These are phyloP conservation scores for Decorospora gaudefroyi DNA, from an alignment of 2,329 filamentous ascomycete genomes.

Conservation along the genomic window DNA sequence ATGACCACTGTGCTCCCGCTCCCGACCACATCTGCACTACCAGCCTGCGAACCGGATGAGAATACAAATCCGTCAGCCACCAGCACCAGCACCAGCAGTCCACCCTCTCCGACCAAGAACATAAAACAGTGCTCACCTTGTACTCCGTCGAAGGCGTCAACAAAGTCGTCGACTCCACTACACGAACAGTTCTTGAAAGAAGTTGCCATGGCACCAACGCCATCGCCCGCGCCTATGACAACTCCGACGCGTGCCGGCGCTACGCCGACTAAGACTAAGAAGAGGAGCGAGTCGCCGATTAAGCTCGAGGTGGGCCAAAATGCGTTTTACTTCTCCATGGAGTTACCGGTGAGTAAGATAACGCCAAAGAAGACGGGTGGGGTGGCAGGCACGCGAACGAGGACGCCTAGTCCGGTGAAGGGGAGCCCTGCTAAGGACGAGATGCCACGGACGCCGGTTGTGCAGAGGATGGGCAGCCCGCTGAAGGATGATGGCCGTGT, in stretches of 20 bases:
- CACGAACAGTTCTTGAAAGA: conserved; percentile 22
- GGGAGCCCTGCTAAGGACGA: conserved; percentile 5
- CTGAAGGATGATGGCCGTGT: not conserved
- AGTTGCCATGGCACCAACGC: conserved; percentile 24
- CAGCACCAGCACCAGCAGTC: conserved; percentile 4
- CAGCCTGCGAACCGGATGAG: conserved; percentile 8
- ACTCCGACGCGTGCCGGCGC: too few species aligned
- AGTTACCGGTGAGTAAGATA: conserved; percentile 24
- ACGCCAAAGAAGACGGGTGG: conserved; percentile 14
- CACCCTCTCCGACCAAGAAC: conserved; percentile 7
- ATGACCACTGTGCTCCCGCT: conserved; percentile 5
- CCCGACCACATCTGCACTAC: conserved; percentile 3
- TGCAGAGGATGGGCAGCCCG: not conserved
- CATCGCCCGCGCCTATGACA: conserved; percentile 20
- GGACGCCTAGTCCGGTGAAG: conserved; percentile 11
- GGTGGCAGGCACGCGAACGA: conserved; percentile 1
- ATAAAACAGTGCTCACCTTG: conserved; percentile 6
- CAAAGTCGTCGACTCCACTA: conserved; percentile 19
- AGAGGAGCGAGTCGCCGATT: not conserved
- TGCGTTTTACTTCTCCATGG: conserved; percentile 29
- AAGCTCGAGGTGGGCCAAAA: conserved; percentile 25
- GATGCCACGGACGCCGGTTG: conserved; percentile 1
- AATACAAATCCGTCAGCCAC: conserved; percentile 13
- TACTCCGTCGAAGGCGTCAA: not conserved
- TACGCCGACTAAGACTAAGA: conserved; percentile 1